phyloP scores from a whole-genome alignment of 495 filamentous ascomycete species.

The Cercophora newfieldiana region DNA sequence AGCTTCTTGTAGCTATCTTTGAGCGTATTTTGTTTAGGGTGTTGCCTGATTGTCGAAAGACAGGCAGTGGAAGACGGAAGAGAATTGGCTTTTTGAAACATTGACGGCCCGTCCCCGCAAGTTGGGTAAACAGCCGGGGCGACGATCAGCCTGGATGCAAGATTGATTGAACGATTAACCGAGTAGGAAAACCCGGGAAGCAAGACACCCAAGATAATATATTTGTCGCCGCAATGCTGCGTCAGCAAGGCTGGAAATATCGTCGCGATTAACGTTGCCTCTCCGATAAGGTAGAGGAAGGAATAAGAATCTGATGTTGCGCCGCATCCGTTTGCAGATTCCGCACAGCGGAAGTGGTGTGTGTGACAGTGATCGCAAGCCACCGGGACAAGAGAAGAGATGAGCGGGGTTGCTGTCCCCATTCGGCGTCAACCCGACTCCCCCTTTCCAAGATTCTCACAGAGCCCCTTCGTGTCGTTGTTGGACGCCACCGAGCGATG shows the following conservation, averaged over 20 bases:
- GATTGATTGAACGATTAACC: not conserved
- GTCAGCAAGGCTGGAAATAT: not conserved
- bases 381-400: not conserved
- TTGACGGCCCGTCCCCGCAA: not conserved
- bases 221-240: not conserved
- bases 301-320: not conserved
- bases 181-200: not conserved
- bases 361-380: not conserved
- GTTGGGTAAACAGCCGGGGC: constrained; percentile 1
- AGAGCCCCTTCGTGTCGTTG: not conserved
- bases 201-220: not conserved
- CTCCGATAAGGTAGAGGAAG: no score
- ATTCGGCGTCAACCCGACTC: not conserved
- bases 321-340: not conserved
- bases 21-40: not conserved
- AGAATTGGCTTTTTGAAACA: not conserved
- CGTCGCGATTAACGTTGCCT: not conserved
- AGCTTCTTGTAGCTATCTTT: not conserved
- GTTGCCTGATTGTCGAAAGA: not conserved
- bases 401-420: not conserved
- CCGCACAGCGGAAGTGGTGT: not conserved
- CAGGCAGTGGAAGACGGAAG: not conserved
- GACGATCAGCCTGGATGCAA: constrained; percentile 2
- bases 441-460: not conserved
- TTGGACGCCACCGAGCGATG: not conserved